Base-by-base conservation (phyloP, 2,329 filamentous ascomycete species). In the Phoma sp. region DNA sequence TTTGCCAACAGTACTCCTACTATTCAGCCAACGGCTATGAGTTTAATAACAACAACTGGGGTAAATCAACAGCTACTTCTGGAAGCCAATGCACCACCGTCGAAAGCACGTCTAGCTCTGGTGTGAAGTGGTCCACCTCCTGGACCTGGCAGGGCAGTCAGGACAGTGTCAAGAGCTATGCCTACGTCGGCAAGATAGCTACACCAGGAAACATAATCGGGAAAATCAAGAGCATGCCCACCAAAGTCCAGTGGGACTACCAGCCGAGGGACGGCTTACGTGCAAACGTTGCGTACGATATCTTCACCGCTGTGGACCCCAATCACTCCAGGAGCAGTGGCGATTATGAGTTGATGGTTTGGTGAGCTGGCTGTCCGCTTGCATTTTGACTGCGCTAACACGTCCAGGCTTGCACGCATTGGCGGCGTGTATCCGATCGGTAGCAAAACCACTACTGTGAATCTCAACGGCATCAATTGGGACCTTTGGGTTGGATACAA, bases 401-500 rank as follows among this genome's bases (percentile, higher is more conserved):
- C 30, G 9, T 17, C 15, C 12, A 62, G 55, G 59, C 61, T 64
- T 47, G 59, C 53, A 17, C 49, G 53, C 42, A 62, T 59, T 26
- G 60, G 60, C 25, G 48, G 53, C 25, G 57, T 64, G 12, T 59
- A 53, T 23, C 62, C 60, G 23, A 66, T 66, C 33, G 60, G 61
- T 37, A 56, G 29, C 53, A 62, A 57, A 33, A 45, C 56, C 46
- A 53, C 49, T 10, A 61, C 50, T 32, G 59, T 65, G 21, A 82
- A 75, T 21, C 77, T 88, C 52, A 81, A 67, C 42, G 84, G 82
- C 34, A 67, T 74, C 38, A 71, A 62, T 7, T 88, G 81, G 80
- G 78, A 83, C 34, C 75, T 88, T 37, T 87, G 80, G 74, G 76
- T 76, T 50, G 86, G 86, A 17, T 73, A 69, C n/a, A 87, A 87